A percentile compares a stretch with the other conserved stretches of the same genome.
Conservation (phyloP, 352 stramenopile species). For the Phytophthora citrophthora region DNA sequence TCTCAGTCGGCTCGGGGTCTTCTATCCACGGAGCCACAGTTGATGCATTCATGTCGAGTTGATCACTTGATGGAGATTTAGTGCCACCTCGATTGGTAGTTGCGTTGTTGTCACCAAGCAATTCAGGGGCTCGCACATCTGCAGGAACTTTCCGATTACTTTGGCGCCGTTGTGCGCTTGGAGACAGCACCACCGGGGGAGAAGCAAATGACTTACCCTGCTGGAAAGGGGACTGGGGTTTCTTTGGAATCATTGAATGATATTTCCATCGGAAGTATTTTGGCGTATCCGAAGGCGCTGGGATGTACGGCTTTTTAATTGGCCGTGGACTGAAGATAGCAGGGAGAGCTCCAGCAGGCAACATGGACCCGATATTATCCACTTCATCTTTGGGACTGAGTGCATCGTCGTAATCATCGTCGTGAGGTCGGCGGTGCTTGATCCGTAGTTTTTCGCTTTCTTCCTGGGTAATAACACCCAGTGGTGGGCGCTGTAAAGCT, state of each 20-base stretch:
- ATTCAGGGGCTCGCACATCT: conserved; percentile 1
- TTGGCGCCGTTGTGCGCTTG: conserved; percentile 33
- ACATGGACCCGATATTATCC: not conserved
- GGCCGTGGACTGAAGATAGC: conserved; percentile 50
- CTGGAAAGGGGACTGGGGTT: conserved; percentile 4
- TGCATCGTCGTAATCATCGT: conserved; percentile 19
- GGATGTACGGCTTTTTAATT: conserved; percentile 45
- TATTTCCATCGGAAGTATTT: conserved; percentile 75
- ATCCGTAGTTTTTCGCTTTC: conserved; percentile 51
- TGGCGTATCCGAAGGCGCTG: conserved; percentile 52
- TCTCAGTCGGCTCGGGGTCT: conserved; percentile 3
- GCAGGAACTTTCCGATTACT: conserved; percentile 14
- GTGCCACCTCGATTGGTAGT: conserved; percentile 7
- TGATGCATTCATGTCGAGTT: conserved; percentile 1
- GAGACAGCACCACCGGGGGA: conserved; percentile 15
- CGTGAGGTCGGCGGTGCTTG: conserved; percentile 18
- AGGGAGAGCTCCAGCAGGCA: conserved; percentile 57
- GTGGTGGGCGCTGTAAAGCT: conserved; percentile 35
- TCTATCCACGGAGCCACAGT: conserved; percentile 23
- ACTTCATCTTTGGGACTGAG: conserved; percentile 11
- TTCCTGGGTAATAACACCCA: conserved; percentile 59
- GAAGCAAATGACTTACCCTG: conserved; percentile 15
- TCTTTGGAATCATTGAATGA: conserved; percentile 14
- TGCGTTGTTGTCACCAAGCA: conserved; percentile 2
- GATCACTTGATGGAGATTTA: not conserved